These are phyloP conservation scores for Tylopilus plumbeoviolaceoides DNA, from an alignment of 768 basidiomycete genomes.

Conservation along the genomic window DNA sequence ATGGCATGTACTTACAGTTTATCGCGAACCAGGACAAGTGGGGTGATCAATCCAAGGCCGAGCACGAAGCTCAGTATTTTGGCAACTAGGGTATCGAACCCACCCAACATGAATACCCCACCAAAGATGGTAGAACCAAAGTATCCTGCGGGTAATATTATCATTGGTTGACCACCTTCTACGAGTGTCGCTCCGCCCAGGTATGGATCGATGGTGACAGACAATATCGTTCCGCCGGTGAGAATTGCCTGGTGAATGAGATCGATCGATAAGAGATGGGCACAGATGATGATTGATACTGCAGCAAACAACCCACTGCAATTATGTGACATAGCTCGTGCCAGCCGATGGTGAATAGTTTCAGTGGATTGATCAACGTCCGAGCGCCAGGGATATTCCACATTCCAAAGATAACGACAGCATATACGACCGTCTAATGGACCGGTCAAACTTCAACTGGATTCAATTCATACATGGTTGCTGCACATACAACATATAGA, in stretches of 20 bases:
- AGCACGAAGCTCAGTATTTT: conserved; percentile 92
- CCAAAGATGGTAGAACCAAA: conserved; percentile 79
- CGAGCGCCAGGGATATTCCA: conserved; percentile 85
- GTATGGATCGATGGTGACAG: conserved; percentile 82
- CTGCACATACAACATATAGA: conserved; percentile 63
- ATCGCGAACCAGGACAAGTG: conserved; percentile 81
- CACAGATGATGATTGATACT: conserved; percentile 1
- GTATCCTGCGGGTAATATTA: conserved; percentile 78
- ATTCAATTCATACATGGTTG: conserved; percentile 11
- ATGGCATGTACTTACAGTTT: conserved; percentile 62
- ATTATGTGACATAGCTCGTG: conserved; percentile 85
- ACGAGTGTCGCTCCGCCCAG: conserved; percentile 62
- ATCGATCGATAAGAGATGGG: conserved; percentile 7
- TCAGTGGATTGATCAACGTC: conserved; percentile 77
- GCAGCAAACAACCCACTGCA: conserved; percentile 45
- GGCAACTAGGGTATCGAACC: conserved; percentile 85
- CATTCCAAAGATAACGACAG: conserved; percentile 81
- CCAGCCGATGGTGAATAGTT: conserved; percentile 84
- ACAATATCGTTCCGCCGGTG: conserved; percentile 72
- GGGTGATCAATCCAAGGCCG: conserved; percentile 81
- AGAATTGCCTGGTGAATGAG: conserved; percentile 55
- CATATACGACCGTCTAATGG: conserved; percentile 72
- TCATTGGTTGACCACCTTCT: conserved; percentile 67
- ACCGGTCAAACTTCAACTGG: conserved; percentile 6
- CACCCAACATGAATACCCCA: conserved; percentile 76